A percentile compares a stretch with the other conserved stretches of the same genome.
phyloP scores from a whole-genome alignment of 371 early-diverging fungal genomes.

The Syncephalastrum racemosum region DNA sequence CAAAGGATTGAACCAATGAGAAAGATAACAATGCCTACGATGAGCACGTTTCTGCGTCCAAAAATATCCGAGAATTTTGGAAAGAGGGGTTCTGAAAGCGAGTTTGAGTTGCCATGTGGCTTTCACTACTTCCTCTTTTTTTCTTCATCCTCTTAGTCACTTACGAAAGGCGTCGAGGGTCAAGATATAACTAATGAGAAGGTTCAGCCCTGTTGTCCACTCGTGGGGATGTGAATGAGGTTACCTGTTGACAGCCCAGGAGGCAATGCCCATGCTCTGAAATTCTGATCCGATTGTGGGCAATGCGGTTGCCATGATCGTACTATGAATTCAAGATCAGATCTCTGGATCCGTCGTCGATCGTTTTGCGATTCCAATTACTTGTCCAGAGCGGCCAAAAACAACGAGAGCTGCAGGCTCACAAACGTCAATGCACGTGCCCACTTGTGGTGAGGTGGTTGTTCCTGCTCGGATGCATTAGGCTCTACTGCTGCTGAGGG shows the following conservation, averaged over 20 bases:
- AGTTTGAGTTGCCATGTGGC: constrained; percentile 5
- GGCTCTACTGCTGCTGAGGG: too few relatives aligned
- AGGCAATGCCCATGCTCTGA: constrained; percentile 52
- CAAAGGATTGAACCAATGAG: constrained; percentile 60
- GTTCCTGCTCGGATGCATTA: too few relatives aligned
- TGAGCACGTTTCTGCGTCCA: constrained; percentile 64
- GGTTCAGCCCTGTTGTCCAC: too few relatives aligned
- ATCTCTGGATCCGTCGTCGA: not conserved
- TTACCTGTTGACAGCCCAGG: constrained; percentile 43
- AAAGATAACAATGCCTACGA: constrained; percentile 61
- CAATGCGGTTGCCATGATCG: constrained; percentile 73
- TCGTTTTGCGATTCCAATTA: constrained; percentile 9
- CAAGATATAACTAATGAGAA: constrained; percentile 63
- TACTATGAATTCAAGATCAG: constrained; percentile 29
- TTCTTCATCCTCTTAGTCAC: constrained; percentile 7
- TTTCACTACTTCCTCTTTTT: not conserved
- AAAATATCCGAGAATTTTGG: constrained; percentile 73
- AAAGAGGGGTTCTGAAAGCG: constrained; percentile 44
- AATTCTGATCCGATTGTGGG: constrained; percentile 72
- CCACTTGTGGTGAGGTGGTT: too few relatives aligned
- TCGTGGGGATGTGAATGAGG: not conserved
- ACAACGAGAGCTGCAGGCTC: constrained; percentile 57
- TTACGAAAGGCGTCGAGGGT: constrained; percentile 46
- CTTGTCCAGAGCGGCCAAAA: constrained; percentile 75
- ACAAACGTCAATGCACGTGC: constrained; percentile 24